Conservation (phyloP, 225 moss, liverwort and hornwort species). For the Sphagnum contortum region DNA sequence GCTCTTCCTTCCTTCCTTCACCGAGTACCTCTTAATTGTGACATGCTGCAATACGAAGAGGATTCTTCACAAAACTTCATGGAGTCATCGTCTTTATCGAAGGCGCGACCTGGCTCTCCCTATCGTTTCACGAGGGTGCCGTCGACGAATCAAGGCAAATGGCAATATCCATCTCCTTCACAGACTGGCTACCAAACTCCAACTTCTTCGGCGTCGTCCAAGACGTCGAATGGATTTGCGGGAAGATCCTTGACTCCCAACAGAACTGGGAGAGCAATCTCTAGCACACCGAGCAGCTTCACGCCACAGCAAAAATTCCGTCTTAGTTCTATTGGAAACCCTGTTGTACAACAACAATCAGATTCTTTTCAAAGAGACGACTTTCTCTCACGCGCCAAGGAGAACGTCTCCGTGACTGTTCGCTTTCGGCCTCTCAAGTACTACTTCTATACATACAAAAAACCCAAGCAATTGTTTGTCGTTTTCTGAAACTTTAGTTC, state of each 20-base stretch:
- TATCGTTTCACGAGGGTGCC: slow-evolving; percentile 39
- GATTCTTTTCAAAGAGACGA: slow-evolving; percentile 53
- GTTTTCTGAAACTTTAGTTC: background rate
- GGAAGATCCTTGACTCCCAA: slow-evolving; percentile 34
- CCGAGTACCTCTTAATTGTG: no score
- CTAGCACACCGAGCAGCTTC: slow-evolving; percentile 14
- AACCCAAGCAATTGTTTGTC: no score
- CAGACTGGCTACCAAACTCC: slow-evolving; percentile 47
- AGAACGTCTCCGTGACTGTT: slow-evolving; percentile 86
- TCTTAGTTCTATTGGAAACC: slow-evolving; percentile 58
- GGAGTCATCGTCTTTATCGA: slow-evolving; percentile 29
- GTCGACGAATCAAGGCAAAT: slow-evolving; percentile 38
- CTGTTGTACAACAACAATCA: slow-evolving; percentile 45
- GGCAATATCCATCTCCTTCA: slow-evolving; percentile 22
- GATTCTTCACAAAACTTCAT: no score
- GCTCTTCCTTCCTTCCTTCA: no score
- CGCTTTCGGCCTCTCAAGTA: slow-evolving; percentile 98
- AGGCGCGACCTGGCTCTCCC: slow-evolving; percentile 47
- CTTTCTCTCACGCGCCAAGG: slow-evolving; percentile 72
- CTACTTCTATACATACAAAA: background rate
- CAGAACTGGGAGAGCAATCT: slow-evolving; percentile 27
- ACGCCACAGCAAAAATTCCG: slow-evolving; percentile 69
- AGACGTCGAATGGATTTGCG: slow-evolving; percentile 27
- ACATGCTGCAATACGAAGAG: no score
- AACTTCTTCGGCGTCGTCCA: slow-evolving; percentile 25